Evolutionary conservation across 2,329 filamentous ascomycete genomes (phyloP).

Genomic region (Ambrosiella cleistominuta): DNA sequence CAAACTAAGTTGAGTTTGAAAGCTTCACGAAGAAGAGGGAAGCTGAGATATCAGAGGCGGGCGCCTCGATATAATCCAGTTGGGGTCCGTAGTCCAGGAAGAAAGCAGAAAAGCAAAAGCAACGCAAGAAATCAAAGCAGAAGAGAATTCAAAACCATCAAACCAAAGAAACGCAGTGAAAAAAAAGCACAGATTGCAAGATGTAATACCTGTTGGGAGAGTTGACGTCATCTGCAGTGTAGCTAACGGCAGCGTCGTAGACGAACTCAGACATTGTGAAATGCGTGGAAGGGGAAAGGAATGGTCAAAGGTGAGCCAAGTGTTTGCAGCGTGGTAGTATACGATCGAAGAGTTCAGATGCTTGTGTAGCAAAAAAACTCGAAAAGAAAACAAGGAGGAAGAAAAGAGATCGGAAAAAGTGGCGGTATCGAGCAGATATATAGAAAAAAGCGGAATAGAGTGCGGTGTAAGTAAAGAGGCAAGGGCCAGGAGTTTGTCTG

Average conservation of each 20-base stretch:
- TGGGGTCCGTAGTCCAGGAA: slow-evolving; percentile 3
- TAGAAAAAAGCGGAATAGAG: not conserved
- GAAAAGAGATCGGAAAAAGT: not conserved
- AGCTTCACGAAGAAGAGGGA: not conserved
- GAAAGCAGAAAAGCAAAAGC: slow-evolving; percentile 2
- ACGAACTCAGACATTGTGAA: slow-evolving; percentile 12
- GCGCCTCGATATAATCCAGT: slow-evolving; percentile 1
- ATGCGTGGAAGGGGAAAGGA: not conserved
- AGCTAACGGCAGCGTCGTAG: slow-evolving; percentile 18
- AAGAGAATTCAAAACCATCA: slow-evolving; percentile 12
- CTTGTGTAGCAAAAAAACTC: not conserved
- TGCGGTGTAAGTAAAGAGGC: not conserved
- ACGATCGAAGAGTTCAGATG: not conserved
- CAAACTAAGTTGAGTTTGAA: slow-evolving; percentile 6
- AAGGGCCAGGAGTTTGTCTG: slow-evolving; percentile 5
- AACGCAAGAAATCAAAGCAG: not conserved
- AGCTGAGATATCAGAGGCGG: not conserved
- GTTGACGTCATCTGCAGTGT: slow-evolving; percentile 31
- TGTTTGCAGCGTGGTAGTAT: not conserved
- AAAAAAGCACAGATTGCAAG: slow-evolving; percentile 22
- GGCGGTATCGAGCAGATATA: not conserved
- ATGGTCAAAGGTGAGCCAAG: not conserved
- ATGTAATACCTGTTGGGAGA: slow-evolving; percentile 43
- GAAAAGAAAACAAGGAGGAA: not conserved
- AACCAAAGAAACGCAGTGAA: slow-evolving; percentile 16